Percentiles rank a stretch among this genome's conserved stretches.
Evolutionary conservation across 805 yeast species (phyloP).

Genomic region (Lipomyces spencermartinsiae): DNA sequence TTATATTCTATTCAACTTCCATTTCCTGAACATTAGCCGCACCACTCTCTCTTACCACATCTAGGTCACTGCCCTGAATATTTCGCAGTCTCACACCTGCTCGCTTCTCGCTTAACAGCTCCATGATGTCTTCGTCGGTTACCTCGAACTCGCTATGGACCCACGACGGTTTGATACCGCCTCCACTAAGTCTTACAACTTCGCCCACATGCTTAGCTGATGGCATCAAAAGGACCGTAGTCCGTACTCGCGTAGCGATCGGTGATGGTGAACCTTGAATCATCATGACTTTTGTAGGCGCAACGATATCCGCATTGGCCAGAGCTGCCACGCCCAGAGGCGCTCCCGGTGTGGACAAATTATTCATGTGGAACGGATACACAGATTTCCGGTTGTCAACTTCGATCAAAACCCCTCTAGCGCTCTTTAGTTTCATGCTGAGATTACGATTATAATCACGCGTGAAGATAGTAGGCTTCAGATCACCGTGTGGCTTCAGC

Average conservation of each 20-base stretch:
- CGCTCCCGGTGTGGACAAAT: constrained; percentile 32
- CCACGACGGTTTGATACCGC: constrained; percentile 80
- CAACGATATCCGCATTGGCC: constrained; percentile 17
- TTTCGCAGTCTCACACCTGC: constrained; percentile 24
- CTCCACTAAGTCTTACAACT: constrained; percentile 81
- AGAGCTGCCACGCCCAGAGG: constrained; percentile 33
- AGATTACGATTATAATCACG: constrained; percentile 70
- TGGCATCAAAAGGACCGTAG: constrained; percentile 71
- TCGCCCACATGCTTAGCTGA: constrained; percentile 53
- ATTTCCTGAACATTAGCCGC: not conserved
- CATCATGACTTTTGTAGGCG: constrained; percentile 27
- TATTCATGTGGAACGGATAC: constrained; percentile 75
- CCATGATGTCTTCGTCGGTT: constrained; percentile 49
- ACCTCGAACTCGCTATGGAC: constrained; percentile 79
- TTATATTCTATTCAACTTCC: constrained; percentile 3
- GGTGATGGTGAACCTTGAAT: constrained; percentile 51
- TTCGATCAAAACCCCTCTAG: constrained; percentile 71
- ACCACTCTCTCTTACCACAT: constrained; percentile 5
- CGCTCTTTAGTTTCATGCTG: constrained; percentile 66
- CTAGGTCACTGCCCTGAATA: constrained; percentile 8
- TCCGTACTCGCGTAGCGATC: constrained; percentile 71
- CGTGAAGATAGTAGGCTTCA: constrained; percentile 71
- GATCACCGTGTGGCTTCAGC: constrained; percentile 42
- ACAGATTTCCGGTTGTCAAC: constrained; percentile 81
- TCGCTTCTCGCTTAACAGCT: constrained; percentile 17